Evolutionary conservation across 1,284 basidiomycete genomes (phyloP).

Genomic region (Vanrija sp.): DNA sequence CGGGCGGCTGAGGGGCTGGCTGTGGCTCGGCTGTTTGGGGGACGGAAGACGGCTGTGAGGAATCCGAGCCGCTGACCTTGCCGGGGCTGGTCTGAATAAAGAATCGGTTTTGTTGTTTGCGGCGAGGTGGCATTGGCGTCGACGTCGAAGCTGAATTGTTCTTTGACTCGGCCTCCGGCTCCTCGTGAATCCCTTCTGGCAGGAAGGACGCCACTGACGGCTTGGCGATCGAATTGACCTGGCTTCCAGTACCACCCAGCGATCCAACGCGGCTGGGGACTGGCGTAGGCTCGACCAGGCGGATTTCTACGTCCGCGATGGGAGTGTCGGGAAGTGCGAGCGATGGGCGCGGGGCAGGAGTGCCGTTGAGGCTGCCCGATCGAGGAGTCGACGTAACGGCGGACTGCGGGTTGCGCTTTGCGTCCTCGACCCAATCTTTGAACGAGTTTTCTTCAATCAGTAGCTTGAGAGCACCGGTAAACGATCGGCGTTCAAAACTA

Average conservation of each 20-base stretch:
- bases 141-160: not conserved
- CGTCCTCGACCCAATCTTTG: constrained; percentile 46
- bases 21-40: constrained; percentile 1
- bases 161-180: not conserved
- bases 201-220: not conserved
- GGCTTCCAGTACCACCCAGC: constrained; percentile 24
- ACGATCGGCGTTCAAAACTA: constrained; percentile 30
- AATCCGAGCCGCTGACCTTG: constrained; percentile 32
- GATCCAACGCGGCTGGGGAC: constrained; percentile 42
- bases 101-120: constrained; percentile 2
- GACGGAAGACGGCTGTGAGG: constrained; percentile 20
- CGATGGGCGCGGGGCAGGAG: not conserved
- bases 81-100: constrained; percentile 12
- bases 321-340: constrained; percentile 28
- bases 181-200: constrained; percentile 23
- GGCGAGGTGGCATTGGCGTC: constrained; percentile 8
- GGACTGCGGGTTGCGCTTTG: constrained; percentile 22
- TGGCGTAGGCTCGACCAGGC: constrained; percentile 46
- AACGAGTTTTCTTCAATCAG: constrained; percentile 38
- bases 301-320: constrained; percentile 36
- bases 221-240: constrained; percentile 10
- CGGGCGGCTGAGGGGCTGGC: not conserved
- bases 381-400: not conserved
- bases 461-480: constrained; percentile 36
- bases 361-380: not conserved